These are phyloP conservation scores for Starmerella bombi DNA, from an alignment of 805 yeast genomes.

Conservation along the genomic window DNA sequence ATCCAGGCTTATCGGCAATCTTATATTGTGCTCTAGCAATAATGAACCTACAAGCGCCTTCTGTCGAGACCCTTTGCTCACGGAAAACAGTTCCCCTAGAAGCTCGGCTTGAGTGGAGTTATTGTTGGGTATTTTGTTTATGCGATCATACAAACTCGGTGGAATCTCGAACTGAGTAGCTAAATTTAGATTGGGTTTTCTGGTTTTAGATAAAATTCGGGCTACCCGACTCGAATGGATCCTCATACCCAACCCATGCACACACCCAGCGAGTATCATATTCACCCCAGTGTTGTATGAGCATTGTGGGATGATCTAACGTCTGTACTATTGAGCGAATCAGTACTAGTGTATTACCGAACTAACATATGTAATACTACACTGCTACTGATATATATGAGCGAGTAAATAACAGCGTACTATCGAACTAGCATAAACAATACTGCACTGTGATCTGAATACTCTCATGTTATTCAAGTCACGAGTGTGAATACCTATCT, in stretches of 20 bases:
- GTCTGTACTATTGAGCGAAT: too few species aligned
- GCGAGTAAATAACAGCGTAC: too few species aligned
- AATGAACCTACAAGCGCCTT: slow-evolving; percentile 3
- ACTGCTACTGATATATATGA: too few species aligned
- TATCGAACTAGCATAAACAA: too few species aligned
- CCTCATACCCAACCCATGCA: slow-evolving; percentile 1
- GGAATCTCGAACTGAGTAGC: neutral
- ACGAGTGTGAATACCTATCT: too few species aligned
- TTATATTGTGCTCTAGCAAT: slow-evolving; percentile 2
- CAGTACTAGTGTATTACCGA: too few species aligned
- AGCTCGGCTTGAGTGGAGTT: neutral
- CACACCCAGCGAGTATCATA: too few species aligned
- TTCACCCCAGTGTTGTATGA: too few species aligned
- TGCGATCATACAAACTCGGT: neutral
- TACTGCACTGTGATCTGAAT: too few species aligned
- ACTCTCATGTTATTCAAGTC: too few species aligned
- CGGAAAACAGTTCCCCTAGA: neutral
- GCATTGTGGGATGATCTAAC: too few species aligned
- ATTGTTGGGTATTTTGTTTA: neutral
- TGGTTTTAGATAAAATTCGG: neutral
- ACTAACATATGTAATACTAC: too few species aligned
- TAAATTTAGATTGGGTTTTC: neutral
- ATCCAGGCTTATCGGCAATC: neutral
- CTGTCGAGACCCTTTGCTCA: neutral
- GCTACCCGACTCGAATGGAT: neutral